These are phyloP conservation scores for Sarocladium oryzae DNA, from an alignment of 2,329 filamentous ascomycete species.

Conservation along the genomic window DNA sequence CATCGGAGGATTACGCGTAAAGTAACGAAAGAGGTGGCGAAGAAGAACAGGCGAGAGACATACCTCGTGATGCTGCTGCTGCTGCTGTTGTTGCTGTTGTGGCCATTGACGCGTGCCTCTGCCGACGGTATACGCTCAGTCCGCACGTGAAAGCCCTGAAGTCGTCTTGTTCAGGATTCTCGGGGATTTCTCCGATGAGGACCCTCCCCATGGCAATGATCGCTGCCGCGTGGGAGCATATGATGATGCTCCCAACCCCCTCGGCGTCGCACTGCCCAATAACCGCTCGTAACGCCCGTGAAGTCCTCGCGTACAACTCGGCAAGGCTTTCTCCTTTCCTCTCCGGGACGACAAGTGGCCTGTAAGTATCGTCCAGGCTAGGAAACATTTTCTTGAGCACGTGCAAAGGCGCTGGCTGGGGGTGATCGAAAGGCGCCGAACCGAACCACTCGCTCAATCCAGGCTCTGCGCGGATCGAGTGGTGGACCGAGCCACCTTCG, in stretches of 20 bases:
- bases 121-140: conserved; percentile 57
- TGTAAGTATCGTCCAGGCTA: conserved; percentile 49
- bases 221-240: conserved; percentile 86
- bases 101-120: neutral
- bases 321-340: conserved; percentile 73
- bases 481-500: conserved; percentile 16
- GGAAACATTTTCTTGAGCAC: conserved; percentile 64
- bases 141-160: conserved; percentile 82
- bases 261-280: conserved; percentile 67
- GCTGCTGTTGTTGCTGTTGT: too few relatives aligned
- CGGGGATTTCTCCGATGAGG: conserved; percentile 72
- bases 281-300: conserved; percentile 61
- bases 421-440: conserved; percentile 76
- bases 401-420: conserved; percentile 60
- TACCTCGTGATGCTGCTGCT: too few relatives aligned
- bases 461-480: conserved; percentile 47
- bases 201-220: conserved; percentile 81
- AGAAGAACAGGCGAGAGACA: neutral
- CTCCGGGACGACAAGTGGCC: conserved; percentile 3
- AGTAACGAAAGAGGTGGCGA: neutral
- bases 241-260: conserved; percentile 61
- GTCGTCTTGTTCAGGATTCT: conserved; percentile 65
- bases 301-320: conserved; percentile 74
- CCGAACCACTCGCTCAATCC: conserved; percentile 86
- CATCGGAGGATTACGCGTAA: neutral